Conservation (phyloP, 768 basidiomycete species). For the Hericium alpestre region DNA sequence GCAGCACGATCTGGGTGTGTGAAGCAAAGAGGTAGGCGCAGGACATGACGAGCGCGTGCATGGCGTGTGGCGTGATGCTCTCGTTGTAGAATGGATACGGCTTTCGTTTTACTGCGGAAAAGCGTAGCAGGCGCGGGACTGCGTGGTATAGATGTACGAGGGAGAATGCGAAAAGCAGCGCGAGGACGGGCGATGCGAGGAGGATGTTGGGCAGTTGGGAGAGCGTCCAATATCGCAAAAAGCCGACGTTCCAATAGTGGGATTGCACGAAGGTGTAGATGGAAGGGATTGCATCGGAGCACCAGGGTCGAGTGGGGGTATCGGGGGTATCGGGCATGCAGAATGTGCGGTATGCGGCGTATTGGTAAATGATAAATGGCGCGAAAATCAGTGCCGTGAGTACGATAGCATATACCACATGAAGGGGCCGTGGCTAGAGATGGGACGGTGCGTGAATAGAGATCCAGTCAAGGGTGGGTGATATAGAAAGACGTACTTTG, state of each 20-base stretch:
- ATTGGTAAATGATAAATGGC: conserved; percentile 70
- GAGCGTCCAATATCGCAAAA: conserved; percentile 77
- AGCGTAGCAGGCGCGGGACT: neutral
- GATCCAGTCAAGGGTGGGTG: neutral
- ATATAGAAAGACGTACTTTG: neutral
- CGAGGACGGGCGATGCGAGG: conserved; percentile 62
- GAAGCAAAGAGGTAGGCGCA: conserved; percentile 57
- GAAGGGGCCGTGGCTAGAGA: conserved; percentile 24
- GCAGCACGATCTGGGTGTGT: conserved; percentile 80
- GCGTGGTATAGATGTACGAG: neutral
- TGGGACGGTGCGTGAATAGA: neutral
- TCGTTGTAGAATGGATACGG: conserved; percentile 21
- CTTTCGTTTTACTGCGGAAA: conserved; percentile 1
- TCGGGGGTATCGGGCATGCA: conserved; percentile 33
- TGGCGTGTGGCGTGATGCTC: conserved; percentile 46
- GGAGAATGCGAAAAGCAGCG: conserved; percentile 27
- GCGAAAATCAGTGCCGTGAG: conserved; percentile 38
- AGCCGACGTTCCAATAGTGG: conserved; percentile 77
- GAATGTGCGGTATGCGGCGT: conserved; percentile 52
- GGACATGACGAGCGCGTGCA: conserved; percentile 61
- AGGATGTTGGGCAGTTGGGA: conserved; percentile 84
- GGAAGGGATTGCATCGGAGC: conserved; percentile 44
- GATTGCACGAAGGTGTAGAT: conserved; percentile 77
- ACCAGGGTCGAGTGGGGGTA: conserved; percentile 45
- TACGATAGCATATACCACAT: conserved; percentile 26